Conservation (phyloP, 176 grass and related monocot species). For the Avena sativa region DNA sequence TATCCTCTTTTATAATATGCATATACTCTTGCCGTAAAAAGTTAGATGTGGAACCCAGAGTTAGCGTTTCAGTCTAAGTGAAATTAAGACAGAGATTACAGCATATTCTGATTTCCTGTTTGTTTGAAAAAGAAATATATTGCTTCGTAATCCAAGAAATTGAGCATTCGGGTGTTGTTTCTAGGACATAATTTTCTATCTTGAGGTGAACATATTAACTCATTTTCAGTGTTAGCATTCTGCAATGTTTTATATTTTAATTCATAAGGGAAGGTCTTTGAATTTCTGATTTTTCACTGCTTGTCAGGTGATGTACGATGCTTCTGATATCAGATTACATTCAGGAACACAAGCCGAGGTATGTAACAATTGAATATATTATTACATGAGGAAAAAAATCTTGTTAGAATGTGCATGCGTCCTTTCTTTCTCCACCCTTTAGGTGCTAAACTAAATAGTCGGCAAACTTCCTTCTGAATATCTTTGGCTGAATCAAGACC, state of each 20-base stretch:
- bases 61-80: no score
- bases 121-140: neutral
- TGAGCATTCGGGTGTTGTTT: constrained; percentile 19
- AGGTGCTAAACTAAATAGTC: constrained; percentile 96
- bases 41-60: no score
- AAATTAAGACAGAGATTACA: no score
- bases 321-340: constrained; percentile 92
- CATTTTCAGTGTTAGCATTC: constrained; percentile 34
- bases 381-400: neutral
- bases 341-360: constrained; percentile 92
- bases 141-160: constrained; percentile 28
- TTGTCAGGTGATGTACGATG: constrained; percentile 96
- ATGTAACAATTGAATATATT: neutral
- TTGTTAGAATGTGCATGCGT: neutral
- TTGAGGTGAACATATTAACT: neutral
- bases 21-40: no score
- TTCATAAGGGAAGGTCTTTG: neutral
- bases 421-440: constrained; percentile 17
- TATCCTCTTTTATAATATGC: no score
- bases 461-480: constrained; percentile 84
- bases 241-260: constrained; percentile 9
- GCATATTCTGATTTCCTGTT: neutral
- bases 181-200: constrained; percentile 20
- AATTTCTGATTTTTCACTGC: constrained; percentile 22
- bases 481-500: constrained; percentile 81